Conservation (phyloP, 1,284 basidiomycete species). For the Cystobasidium slooffiae region DNA sequence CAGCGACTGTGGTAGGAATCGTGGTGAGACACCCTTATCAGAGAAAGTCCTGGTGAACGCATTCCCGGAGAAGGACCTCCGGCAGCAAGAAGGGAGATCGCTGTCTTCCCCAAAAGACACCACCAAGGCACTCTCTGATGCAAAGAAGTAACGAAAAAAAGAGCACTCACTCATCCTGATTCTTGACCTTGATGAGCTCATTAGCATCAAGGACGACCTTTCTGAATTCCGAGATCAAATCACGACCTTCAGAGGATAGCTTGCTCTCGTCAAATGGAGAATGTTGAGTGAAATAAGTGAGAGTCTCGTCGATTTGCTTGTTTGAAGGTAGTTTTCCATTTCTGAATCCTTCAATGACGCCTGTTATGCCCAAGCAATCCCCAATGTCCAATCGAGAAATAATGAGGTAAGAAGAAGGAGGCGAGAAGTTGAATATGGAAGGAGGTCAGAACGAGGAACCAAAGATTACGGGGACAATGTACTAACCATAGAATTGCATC, state of each 20-base stretch:
- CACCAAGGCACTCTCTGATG: no score
- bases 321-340: conserved; percentile 47
- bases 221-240: conserved; percentile 73
- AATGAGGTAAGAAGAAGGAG: not conserved
- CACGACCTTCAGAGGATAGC: conserved; percentile 76
- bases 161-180: conserved; percentile 30
- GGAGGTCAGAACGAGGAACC: not conserved
- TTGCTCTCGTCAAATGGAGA: conserved; percentile 69
- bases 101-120: no score
- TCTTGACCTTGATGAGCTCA: conserved; percentile 76
- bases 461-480: not conserved
- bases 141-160: no score
- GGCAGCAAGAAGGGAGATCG: no score
- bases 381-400: not conserved
- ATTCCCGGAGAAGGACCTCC: no score
- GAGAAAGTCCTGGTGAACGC: not conserved
- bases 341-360: conserved; percentile 27
- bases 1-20: not conserved
- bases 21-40: not conserved
- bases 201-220: conserved; percentile 76
- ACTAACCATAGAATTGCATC: conserved; percentile 58
- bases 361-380: no score
- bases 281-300: conserved; percentile 69
- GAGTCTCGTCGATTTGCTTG: conserved; percentile 71
- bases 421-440: not conserved